Conservation (phyloP, 2,329 filamentous ascomycete genomes). For the Emergomyces pasteurianus region DNA sequence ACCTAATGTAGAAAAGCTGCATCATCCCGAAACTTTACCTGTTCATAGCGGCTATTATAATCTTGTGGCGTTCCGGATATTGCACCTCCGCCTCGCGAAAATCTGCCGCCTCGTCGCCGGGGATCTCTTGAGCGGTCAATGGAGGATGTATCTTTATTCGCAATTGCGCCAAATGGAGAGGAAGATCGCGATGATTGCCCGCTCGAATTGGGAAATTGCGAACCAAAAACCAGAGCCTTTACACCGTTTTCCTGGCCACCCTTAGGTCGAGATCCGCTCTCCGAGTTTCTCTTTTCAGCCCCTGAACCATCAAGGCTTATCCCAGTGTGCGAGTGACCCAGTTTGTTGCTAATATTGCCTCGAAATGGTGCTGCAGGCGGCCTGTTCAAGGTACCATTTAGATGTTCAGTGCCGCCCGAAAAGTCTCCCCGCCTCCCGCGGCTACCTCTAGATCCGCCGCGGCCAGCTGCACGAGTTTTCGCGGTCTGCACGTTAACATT, state of each 20-base stretch:
- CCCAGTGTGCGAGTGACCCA: background rate
- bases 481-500: background rate
- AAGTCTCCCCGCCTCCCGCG: conserved; percentile 1
- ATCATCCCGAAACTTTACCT: conserved; percentile 6
- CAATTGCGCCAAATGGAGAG: background rate
- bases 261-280: background rate
- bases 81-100: background rate
- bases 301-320: background rate
- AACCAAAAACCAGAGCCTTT: background rate
- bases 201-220: background rate
- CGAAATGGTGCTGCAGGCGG: background rate
- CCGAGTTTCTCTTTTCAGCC: background rate
- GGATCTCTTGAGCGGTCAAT: conserved; percentile 12
- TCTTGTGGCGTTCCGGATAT: conserved; percentile 2
- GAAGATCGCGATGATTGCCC: background rate
- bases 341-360: background rate
- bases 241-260: background rate
- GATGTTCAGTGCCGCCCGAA: background rate
- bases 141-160: background rate
- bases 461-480: background rate
- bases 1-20: background rate
- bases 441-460: background rate
- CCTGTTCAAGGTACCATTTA: background rate
- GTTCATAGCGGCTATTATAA: conserved; percentile 12
- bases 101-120: conserved; percentile 2